A percentile compares a stretch with the other conserved stretches of the same genome.
phyloP scores from a whole-genome alignment of 345 rosid genomes.

The Mercurialis annua region DNA sequence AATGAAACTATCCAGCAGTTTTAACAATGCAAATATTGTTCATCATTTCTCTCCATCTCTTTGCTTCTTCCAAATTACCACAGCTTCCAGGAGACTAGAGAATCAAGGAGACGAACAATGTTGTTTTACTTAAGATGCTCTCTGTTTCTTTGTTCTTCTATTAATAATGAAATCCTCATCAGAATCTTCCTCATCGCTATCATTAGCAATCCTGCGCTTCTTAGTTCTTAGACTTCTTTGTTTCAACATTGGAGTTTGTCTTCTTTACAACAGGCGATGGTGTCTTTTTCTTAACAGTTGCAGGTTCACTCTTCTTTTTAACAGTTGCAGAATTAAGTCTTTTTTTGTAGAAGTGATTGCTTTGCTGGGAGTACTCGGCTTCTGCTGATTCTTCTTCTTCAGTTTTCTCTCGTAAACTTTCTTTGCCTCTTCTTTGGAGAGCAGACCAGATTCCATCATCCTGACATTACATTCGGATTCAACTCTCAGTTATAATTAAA shows the following conservation, averaged over 20 bases:
- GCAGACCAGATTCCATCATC: conserved; percentile 98
- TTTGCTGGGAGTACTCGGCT: conserved; percentile 55
- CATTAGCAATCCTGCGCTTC: conserved; percentile 51
- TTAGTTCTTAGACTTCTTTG: conserved; percentile 44
- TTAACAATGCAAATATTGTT: too few species aligned
- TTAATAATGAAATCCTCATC: conserved; percentile 48
- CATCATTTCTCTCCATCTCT: too few species aligned
- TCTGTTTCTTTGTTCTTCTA: conserved; percentile 47
- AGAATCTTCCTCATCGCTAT: conserved; percentile 45
- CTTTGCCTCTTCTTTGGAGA: conserved; percentile 62
- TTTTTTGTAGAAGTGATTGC: too few species aligned
- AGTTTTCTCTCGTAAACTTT: conserved; percentile 64
- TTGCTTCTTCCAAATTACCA: too few species aligned
- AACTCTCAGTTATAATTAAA: not conserved
- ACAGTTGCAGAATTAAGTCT: too few species aligned
- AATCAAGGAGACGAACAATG: too few species aligned
- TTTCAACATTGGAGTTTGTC: conserved; percentile 29
- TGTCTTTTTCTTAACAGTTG: conserved; percentile 19
- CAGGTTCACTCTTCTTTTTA: conserved; percentile 33
- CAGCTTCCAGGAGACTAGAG: not conserved
- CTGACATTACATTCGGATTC: conserved; percentile 32
- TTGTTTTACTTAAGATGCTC: conserved; percentile 26
- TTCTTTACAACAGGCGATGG: conserved; percentile 35
- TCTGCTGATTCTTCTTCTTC: conserved; percentile 38
- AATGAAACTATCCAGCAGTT: too few species aligned